These are phyloP conservation scores for Plenodomus biglobosus DNA, from an alignment of 2,329 filamentous ascomycete genomes.

Conservation along the genomic window DNA sequence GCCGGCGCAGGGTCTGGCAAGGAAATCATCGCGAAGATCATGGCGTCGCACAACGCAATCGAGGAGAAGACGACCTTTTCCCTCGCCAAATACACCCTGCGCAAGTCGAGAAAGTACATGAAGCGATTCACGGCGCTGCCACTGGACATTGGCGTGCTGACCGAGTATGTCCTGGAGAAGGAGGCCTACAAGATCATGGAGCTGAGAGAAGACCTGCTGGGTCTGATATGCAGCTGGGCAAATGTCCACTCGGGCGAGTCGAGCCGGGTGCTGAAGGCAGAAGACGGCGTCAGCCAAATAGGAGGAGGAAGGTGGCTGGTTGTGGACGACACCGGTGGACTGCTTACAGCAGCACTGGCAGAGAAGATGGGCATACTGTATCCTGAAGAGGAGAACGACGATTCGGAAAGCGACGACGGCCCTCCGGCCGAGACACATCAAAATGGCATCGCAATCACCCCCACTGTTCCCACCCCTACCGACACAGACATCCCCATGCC, in stretches of 20 bases:
- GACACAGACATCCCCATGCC: conserved; percentile 19
- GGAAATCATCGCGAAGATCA: conserved; percentile 88
- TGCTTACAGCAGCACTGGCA: conserved; percentile 79
- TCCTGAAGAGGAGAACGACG: conserved; percentile 41
- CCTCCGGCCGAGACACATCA: conserved; percentile 1
- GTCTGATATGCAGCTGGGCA: conserved; percentile 81
- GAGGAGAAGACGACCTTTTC: conserved; percentile 95
- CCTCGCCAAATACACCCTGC: conserved; percentile 89
- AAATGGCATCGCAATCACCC: conserved; percentile 6
- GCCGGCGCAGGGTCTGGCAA: conserved; percentile 77
- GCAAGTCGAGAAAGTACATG: conserved; percentile 93
- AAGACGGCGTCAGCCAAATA: conserved; percentile 40
- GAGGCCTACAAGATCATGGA: conserved; percentile 82
- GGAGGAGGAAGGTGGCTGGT: conserved; percentile 72
- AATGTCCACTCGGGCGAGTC: conserved; percentile 78
- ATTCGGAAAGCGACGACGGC: conserved; percentile 15
- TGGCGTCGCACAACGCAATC: conserved; percentile 83
- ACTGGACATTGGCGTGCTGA: conserved; percentile 74
- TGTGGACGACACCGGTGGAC: conserved; percentile 82
- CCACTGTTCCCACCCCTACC: conserved; percentile 8
- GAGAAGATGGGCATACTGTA: conserved; percentile 86
- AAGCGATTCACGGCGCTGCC: conserved; percentile 83
- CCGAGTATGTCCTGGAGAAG: conserved; percentile 78
- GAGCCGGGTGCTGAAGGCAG: conserved; percentile 27
- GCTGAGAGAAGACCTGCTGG: conserved; percentile 79